Evolutionary conservation across 495 filamentous ascomycete genomes (phyloP), one percentile per base, ranked within the genome.

Genomic region (Penicillium goetzii): DNA sequence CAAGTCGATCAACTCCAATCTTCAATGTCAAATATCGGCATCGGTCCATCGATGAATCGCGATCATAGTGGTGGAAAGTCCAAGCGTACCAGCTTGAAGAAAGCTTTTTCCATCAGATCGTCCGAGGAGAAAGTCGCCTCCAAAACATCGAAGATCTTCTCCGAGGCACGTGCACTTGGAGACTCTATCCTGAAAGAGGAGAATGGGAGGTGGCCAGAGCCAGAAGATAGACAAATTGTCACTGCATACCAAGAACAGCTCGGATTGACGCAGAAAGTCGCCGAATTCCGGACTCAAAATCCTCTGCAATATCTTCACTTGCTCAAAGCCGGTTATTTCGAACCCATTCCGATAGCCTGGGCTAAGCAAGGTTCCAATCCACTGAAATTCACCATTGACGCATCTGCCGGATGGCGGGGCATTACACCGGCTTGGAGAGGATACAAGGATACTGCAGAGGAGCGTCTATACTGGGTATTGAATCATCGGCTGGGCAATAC

Each of bases 371-470:
- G 59, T 38, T 80, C 78, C 1, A 83, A 80, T 61, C 79, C 78
- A 26, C 66, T 83, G 11, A 80, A 78, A 38, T 81, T 83, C 54
- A 74, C 54, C 30, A 79, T 83, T 54, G 79, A 83, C 51, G 71
- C 78, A 3, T 61, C 73, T 11, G 65, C 68, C 19, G 79, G 80
- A 47, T 83, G 80, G 80, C 68, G 79, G 67, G 80, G 80, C 14
- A 77, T 83, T 28, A 83, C 80, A 4, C 79, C 80, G 0, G 54
- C 71, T 0, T 83, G 80, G 80, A 70, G 80, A 65, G 80, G 80
- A 8, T 83, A 75, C 53, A 77, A 80, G 65, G 73, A 81, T 59
- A 76, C 76, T 4, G 79, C 80, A 50, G 79, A 83, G 62, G 80
- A 83, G 59, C 74, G 80, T 17, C 62, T 81, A 19, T 83, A 81